These are phyloP conservation scores for Trichothecium sympodiale DNA, from an alignment of 2,329 filamentous ascomycete genomes.

Conservation along the genomic window DNA sequence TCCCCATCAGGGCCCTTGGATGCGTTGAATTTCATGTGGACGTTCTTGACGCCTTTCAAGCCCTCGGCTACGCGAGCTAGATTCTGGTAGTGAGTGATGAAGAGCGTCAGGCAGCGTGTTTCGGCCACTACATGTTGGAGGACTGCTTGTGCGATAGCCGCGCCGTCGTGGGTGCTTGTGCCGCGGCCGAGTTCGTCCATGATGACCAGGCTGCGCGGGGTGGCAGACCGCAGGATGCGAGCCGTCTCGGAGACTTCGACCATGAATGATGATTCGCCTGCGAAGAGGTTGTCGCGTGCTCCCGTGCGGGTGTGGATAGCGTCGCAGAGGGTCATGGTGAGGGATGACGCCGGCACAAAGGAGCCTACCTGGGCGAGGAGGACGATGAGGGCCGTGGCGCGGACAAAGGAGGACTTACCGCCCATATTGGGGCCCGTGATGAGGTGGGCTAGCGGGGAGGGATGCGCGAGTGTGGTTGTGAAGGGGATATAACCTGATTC, in stretches of 20 bases:
- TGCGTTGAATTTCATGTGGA: conserved; percentile 80
- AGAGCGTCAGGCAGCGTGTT: conserved; percentile 69
- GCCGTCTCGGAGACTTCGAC: conserved; percentile 90
- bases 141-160: conserved; percentile 89
- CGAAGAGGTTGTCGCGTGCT: conserved; percentile 90
- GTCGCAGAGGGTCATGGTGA: conserved; percentile 72
- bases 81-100: conserved; percentile 96
- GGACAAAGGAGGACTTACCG: conserved; percentile 95
- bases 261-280: conserved; percentile 95
- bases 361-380: conserved; percentile 94
- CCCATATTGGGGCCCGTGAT: conserved; percentile 99
- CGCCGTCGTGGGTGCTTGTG: conserved; percentile 90
- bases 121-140: conserved; percentile 72
- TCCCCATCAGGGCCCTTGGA: conserved; percentile 35
- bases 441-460: conserved; percentile 61
- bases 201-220: conserved; percentile 74
- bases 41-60: conserved; percentile 65
- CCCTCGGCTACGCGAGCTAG: conserved; percentile 60
- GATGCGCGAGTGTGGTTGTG: conserved; percentile 59
- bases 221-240: conserved; percentile 81
- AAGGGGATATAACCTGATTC: conserved; percentile 87
- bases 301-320: conserved; percentile 94
- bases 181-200: conserved; percentile 91
- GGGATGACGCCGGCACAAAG: conserved; percentile 73
- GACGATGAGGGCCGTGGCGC: conserved; percentile 78